Evolutionary conservation across 1,284 basidiomycete genomes (phyloP), one percentile per base, ranked within the genome.

Genomic region (Trametes hirsuta): DNA sequence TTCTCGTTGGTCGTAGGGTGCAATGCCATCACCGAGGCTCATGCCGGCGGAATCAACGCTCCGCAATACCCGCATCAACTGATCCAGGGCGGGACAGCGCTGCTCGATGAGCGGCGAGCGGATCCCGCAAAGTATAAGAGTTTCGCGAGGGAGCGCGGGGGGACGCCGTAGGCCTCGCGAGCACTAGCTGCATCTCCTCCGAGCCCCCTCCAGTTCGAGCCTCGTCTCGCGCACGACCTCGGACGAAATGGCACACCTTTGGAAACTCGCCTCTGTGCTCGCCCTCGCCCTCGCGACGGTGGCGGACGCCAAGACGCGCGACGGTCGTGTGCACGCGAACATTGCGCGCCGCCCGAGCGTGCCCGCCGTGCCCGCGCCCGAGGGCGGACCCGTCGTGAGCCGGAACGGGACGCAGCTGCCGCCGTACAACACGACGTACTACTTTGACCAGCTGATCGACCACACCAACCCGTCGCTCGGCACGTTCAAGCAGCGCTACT

Each of bases 401-500:
- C 51, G 66, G 54, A 67, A 71, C 60, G 70, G 70, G 46, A 66
- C 68, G 42, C 42, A 55, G 54, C 66, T 74, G 14, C 71, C 72
- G 45, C 71, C 72, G 45, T 70, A 71, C 61, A 69, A 68, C 66
- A 72, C 71, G 50, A 79, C 80, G 2, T 91, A 87, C 73, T 76
- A 75, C 64, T 91, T 91, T 66, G 84, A 85, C 66, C 89, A 91
- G 69, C 75, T 90, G 61, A 87, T 90, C 55, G 88, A 91, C 73
- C 90, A 91, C 71, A 83, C 77, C 59, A 80, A 88, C 57, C 85
- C 87, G 6, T 76, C 76, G n/a, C 75, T 84, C n/a, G 90, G 89
- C n/a, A 91, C 88, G 6, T 91, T 91, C 73, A 78, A 85, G 71
- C 90, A 91, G 72, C 81, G 89, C 39, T 91, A 81, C 73, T 90